Evolutionary conservation across 352 stramenopile species (phyloP).

Genomic region (Peronospora destructor): DNA sequence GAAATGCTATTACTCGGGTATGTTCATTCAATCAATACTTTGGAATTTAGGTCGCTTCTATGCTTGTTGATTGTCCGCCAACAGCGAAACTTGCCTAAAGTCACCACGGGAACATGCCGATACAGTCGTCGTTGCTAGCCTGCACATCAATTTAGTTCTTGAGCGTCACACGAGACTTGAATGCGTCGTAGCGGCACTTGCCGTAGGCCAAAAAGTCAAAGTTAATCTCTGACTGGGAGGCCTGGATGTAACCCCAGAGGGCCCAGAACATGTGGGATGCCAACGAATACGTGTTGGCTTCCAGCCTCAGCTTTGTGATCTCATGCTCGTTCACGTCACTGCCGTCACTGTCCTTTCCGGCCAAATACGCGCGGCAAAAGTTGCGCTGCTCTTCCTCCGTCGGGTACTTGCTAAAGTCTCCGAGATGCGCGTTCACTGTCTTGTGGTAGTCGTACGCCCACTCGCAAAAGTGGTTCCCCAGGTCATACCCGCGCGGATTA

Average conservation of each 20-base stretch:
- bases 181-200: conserved; percentile 61
- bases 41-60: neutral
- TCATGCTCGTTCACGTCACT: conserved; percentile 39
- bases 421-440: conserved; percentile 72
- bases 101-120: neutral
- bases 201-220: conserved; percentile 90
- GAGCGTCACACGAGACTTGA: conserved; percentile 52
- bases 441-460: conserved; percentile 84
- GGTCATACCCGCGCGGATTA: conserved; percentile 86
- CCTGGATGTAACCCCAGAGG: conserved; percentile 89
- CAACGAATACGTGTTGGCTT: conserved; percentile 82
- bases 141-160: conserved; percentile 24
- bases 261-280: conserved; percentile 87
- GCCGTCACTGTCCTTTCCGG: conserved; percentile 36
- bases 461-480: conserved; percentile 91
- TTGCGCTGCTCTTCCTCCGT: conserved; percentile 50
- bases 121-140: neutral
- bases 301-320: conserved; percentile 49
- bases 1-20: neutral
- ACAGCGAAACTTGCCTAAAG: neutral
- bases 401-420: conserved; percentile 72
- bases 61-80: neutral
- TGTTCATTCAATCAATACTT: neutral
- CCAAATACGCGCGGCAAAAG: conserved; percentile 69
- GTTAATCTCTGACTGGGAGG: conserved; percentile 82